Percentiles rank a stretch among this genome's conserved stretches.
These are phyloP conservation scores for Clavulina sp. DNA, from an alignment of 768 basidiomycete species.

Conservation along the genomic window DNA sequence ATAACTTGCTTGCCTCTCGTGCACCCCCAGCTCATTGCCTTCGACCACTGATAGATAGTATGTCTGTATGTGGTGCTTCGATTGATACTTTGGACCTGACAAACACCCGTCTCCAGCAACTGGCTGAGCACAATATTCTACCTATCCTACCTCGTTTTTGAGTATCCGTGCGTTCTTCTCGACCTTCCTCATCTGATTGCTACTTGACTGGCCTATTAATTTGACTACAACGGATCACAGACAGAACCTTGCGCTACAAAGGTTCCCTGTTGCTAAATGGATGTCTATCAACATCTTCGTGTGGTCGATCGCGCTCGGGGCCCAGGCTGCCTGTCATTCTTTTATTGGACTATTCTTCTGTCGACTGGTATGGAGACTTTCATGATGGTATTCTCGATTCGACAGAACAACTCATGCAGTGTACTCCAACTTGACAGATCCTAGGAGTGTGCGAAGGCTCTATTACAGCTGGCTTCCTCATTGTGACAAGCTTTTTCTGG, in stretches of 20 bases:
- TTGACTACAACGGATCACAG: too few relatives aligned
- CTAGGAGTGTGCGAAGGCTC: constrained; percentile 64
- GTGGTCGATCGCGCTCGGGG: constrained; percentile 43
- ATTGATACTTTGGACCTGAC: neutral
- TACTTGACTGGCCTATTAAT: too few relatives aligned
- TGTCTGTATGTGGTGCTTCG: neutral
- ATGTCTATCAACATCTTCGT: constrained; percentile 36
- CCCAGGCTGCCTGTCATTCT: constrained; percentile 48
- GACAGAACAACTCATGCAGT: neutral
- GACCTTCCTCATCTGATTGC: neutral
- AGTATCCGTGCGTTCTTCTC: constrained; percentile 32
- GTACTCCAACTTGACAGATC: constrained; percentile 27
- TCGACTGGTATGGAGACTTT: neutral
- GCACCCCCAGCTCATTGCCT: too few relatives aligned
- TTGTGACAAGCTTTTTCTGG: constrained; percentile 65
- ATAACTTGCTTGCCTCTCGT: too few relatives aligned
- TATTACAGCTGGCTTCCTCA: constrained; percentile 63
- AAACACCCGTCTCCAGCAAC: constrained; percentile 21
- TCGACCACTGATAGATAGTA: neutral
- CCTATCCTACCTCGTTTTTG: constrained; percentile 42
- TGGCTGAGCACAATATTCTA: constrained; percentile 69
- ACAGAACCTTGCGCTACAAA: constrained; percentile 41
- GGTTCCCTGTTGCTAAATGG: constrained; percentile 6
- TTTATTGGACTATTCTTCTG: constrained; percentile 38
- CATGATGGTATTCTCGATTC: too few relatives aligned